phyloP scores from a whole-genome alignment of 495 filamentous ascomycete genomes.

The Penicillium canescens region DNA sequence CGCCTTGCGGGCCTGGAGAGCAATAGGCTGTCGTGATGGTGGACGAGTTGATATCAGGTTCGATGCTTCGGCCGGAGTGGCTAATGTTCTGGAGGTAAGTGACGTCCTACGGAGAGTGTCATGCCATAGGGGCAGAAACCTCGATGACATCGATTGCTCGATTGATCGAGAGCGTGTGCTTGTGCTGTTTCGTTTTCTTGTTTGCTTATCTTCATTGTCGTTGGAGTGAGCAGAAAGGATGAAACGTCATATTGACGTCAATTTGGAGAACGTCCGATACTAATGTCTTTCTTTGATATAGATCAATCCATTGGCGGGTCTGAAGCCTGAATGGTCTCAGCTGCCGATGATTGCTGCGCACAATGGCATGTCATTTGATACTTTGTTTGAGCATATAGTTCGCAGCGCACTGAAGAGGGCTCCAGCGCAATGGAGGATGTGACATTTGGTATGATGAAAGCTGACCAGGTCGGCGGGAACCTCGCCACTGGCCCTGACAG shows the following conservation, averaged over 20 bases:
- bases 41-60: not conserved
- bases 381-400: not conserved
- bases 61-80: not conserved
- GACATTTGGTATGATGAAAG: slow-evolving; percentile 16
- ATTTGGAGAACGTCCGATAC: not conserved
- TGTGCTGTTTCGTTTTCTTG: not conserved
- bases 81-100: slow-evolving; percentile 3
- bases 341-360: not conserved
- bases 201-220: not conserved
- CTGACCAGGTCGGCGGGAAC: not conserved
- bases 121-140: too few relatives aligned
- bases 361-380: slow-evolving; percentile 1
- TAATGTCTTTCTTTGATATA: not conserved
- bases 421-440: not conserved
- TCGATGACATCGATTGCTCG: too few relatives aligned
- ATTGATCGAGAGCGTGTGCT: too few relatives aligned
- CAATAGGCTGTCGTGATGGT: not conserved
- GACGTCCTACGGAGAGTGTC: not conserved
- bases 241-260: not conserved
- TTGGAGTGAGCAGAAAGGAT: not conserved
- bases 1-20: slow-evolving; percentile 1
- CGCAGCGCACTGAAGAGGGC: not conserved
- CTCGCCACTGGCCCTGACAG: slow-evolving; percentile 11
- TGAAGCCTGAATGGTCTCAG: not conserved
- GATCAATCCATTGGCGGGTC: slow-evolving; percentile 1